A percentile compares a stretch with the other conserved stretches of the same genome.
Evolutionary conservation across 2,329 filamentous ascomycete species (phyloP).

Genomic region (Trichoderma endophyticum): DNA sequence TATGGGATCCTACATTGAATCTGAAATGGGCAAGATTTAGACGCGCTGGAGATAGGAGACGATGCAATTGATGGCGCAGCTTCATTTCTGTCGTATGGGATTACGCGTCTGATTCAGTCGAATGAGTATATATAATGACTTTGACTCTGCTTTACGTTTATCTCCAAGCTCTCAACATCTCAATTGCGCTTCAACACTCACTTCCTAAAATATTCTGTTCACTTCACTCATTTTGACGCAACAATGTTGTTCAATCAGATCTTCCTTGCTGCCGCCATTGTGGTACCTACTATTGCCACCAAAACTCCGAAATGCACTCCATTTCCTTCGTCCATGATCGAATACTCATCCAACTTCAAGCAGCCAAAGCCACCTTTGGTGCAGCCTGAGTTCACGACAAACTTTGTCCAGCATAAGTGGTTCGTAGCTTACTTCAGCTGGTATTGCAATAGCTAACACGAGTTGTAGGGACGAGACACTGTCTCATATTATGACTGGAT

Average conservation of each 20-base stretch:
- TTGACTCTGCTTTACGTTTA: not conserved
- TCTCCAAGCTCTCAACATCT: not conserved
- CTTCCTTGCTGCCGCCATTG: not conserved
- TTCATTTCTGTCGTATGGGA: not conserved
- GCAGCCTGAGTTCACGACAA: slow-evolving; percentile 31
- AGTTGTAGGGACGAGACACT: slow-evolving; percentile 34
- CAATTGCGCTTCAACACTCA: not conserved
- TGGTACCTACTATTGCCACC: not conserved
- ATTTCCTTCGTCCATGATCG: slow-evolving; percentile 27
- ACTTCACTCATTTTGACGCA: not conserved
- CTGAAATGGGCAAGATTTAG: not conserved
- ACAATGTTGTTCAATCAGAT: not conserved
- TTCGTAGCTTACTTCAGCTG: not conserved
- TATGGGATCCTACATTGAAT: not conserved
- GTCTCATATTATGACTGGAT: slow-evolving; percentile 38
- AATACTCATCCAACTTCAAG: slow-evolving; percentile 32
- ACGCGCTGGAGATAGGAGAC: not conserved
- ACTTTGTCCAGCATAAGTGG: slow-evolving; percentile 41
- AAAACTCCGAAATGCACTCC: slow-evolving; percentile 20
- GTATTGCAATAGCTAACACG: not conserved
- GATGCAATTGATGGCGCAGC: not conserved
- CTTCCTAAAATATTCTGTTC: not conserved
- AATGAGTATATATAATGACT: not conserved
- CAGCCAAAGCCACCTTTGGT: slow-evolving; percentile 34
- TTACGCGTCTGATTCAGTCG: not conserved